A percentile compares a stretch with the other conserved stretches of the same genome.
These are phyloP conservation scores for Rhodotorula graminis DNA, from an alignment of 768 basidiomycete species.

Conservation along the genomic window DNA sequence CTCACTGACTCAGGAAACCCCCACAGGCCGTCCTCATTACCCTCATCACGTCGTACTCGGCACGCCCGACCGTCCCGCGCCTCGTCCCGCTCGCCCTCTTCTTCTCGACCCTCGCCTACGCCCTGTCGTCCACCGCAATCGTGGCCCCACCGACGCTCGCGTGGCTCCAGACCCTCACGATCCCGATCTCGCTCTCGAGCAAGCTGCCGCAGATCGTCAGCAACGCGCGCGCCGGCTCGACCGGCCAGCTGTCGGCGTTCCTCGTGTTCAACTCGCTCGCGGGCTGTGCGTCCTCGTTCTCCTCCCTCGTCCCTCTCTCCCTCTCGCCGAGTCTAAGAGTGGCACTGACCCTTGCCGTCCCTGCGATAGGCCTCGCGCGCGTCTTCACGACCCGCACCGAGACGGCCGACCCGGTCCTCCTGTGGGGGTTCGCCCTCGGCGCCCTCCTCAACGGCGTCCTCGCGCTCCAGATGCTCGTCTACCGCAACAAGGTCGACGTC, in stretches of 20 bases:
- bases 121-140: slow-evolving; percentile 44
- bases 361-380: slow-evolving; percentile 60
- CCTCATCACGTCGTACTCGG: slow-evolving; percentile 39
- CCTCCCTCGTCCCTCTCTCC: too few relatives aligned
- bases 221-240: slow-evolving; percentile 68
- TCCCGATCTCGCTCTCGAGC: slow-evolving; percentile 84
- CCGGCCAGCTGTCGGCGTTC: slow-evolving; percentile 90
- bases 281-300: slow-evolving; percentile 49
- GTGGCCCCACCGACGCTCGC: slow-evolving; percentile 56
- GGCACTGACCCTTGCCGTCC: background rate
- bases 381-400: slow-evolving; percentile 90
- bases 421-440: slow-evolving; percentile 77
- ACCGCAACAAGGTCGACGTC: slow-evolving; percentile 11
- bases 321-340: too few relatives aligned
- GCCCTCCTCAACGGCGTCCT: slow-evolving; percentile 77
- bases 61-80: slow-evolving; percentile 39
- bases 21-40: slow-evolving; percentile 31
- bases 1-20: too few relatives aligned
- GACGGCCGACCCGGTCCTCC: slow-evolving; percentile 72
- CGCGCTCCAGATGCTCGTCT: slow-evolving; percentile 35
- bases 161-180: slow-evolving; percentile 72
- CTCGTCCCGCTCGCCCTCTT: slow-evolving; percentile 48
- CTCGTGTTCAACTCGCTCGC: slow-evolving; percentile 80
- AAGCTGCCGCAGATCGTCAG: slow-evolving; percentile 89
- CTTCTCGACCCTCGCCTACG: slow-evolving; percentile 50